These are phyloP conservation scores for Pestalotiopsis sp. DNA, from an alignment of 2,329 filamentous ascomycete species.

Conservation along the genomic window DNA sequence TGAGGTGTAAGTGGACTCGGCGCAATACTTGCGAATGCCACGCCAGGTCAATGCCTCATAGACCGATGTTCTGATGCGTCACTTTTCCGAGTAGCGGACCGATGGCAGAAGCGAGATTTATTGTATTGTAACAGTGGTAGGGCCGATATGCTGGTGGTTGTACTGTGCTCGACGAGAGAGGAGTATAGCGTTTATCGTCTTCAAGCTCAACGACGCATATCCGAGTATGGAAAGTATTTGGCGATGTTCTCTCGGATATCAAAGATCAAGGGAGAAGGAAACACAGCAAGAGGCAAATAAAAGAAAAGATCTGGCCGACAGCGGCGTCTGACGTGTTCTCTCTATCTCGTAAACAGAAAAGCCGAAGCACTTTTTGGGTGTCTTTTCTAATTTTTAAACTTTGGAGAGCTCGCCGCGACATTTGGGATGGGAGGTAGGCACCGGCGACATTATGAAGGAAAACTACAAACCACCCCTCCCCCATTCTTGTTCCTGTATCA, in stretches of 20 bases:
- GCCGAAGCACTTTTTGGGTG: neutral
- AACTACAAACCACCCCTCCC: neutral
- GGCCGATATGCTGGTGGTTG: neutral
- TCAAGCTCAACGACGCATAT: neutral
- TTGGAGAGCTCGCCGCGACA: neutral
- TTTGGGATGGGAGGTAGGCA: neutral
- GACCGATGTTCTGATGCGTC: neutral
- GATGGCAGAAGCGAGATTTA: neutral
- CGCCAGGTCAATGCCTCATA: neutral
- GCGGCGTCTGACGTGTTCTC: neutral
- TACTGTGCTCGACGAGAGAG: neutral
- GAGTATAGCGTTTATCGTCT: neutral
- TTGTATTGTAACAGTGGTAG: neutral
- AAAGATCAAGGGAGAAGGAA: neutral
- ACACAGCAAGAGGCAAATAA: neutral
- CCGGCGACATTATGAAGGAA: slow-evolving; percentile 6
- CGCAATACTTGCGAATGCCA: neutral
- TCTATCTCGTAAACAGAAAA: neutral
- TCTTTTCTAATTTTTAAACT: slow-evolving; percentile 1
- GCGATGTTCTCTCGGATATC: neutral
- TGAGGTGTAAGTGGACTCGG: neutral
- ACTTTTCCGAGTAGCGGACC: neutral
- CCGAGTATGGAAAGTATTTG: neutral
- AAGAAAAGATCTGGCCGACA: neutral
- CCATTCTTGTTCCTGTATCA: slow-evolving; percentile 1